Evolutionary conservation across 2,329 filamentous ascomycete species (phyloP).

Genomic region (Microdochium trichocladiopsis): DNA sequence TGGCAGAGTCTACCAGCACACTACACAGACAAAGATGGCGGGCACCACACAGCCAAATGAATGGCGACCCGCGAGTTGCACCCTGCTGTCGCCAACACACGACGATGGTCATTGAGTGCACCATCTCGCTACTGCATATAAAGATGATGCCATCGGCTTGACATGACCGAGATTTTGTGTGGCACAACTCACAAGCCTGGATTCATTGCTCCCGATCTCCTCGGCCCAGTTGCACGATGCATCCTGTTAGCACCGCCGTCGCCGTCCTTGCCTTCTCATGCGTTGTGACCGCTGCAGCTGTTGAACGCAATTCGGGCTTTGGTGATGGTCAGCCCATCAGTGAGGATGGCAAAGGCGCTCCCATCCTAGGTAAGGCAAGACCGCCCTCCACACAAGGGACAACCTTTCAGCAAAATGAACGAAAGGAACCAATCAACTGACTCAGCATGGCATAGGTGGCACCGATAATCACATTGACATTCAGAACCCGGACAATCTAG

Average conservation of each 20-base stretch:
- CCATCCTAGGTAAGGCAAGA: conserved; percentile 41
- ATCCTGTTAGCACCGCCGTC: background rate
- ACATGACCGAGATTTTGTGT: background rate
- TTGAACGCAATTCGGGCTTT: conserved; percentile 27
- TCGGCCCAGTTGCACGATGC: background rate
- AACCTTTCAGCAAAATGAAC: background rate
- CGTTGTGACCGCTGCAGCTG: conserved; percentile 9
- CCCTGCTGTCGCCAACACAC: background rate
- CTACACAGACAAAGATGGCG: background rate
- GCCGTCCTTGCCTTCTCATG: conserved; percentile 9
- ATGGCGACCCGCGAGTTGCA: background rate
- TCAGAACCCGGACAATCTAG: conserved; percentile 58
- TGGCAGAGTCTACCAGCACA: background rate
- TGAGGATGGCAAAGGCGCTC: conserved; percentile 48
- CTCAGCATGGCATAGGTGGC: conserved; percentile 42
- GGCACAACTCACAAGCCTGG: background rate
- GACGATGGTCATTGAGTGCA: background rate
- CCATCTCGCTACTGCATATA: background rate
- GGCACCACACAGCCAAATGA: background rate
- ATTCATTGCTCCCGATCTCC: background rate
- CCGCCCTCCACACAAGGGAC: background rate
- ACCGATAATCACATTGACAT: conserved; percentile 56
- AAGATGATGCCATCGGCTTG: background rate
- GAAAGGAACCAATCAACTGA: background rate
- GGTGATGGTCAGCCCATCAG: conserved; percentile 48